Conservation (phyloP, 345 rosid species). For the Eucalyptus marginata region DNA sequence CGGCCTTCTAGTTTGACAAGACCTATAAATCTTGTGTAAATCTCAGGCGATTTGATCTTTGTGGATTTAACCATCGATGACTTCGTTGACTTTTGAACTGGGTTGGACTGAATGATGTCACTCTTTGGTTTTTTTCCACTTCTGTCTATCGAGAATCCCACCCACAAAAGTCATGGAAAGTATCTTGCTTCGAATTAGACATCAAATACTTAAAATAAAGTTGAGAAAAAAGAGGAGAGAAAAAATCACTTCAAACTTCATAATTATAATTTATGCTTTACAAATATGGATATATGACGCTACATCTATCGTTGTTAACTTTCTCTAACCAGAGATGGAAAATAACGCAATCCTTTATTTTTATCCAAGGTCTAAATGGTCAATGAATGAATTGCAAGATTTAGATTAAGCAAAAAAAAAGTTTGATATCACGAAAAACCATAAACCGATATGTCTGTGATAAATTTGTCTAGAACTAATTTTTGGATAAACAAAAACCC, state of each 20-base stretch:
- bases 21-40: neutral
- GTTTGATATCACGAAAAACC: too few relatives aligned
- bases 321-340: neutral
- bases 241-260: neutral
- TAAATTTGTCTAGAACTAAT: too few relatives aligned
- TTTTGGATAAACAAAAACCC: too few relatives aligned
- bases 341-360: neutral
- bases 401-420: neutral
- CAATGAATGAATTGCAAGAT: neutral
- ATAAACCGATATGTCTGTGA: fast-evolving
- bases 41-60: neutral
- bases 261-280: neutral
- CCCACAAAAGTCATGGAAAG: neutral
- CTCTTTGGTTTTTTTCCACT: neutral
- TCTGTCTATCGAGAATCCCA: neutral
- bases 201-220: neutral
- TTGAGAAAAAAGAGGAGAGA: neutral
- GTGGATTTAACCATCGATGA: neutral
- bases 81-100: neutral
- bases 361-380: too few relatives aligned
- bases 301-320: neutral
- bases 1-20: neutral
- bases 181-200: neutral
- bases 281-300: neutral
- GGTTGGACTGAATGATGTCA: neutral